Conservation (phyloP, 257 asterid genomes). For the Solanum chilense region DNA sequence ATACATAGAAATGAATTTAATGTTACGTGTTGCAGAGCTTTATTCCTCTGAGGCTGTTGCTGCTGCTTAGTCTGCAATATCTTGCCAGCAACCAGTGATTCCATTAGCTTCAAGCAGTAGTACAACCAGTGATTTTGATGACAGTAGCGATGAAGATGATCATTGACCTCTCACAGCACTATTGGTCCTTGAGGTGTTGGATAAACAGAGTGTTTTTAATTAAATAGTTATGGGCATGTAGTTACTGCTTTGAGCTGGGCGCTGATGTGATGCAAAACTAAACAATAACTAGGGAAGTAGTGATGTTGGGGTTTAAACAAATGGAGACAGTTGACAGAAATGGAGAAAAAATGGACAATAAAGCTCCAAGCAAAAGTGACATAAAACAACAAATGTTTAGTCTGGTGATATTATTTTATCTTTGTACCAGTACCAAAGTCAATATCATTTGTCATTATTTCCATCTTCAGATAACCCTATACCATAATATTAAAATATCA, state of each 20-base stretch:
- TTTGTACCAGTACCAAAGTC: not conserved
- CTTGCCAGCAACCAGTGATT: not conserved
- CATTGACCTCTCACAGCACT: not conserved
- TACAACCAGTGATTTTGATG: not conserved
- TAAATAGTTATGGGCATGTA: not conserved
- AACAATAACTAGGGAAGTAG: not conserved
- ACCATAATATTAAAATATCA: not conserved
- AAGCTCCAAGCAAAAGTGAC: not conserved
- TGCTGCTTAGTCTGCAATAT: not conserved
- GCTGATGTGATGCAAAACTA: not conserved
- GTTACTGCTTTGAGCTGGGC: not conserved
- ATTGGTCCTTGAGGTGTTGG: not conserved
- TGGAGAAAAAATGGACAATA: not conserved
- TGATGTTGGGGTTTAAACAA: not conserved
- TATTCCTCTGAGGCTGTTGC: slow-evolving; percentile 64
- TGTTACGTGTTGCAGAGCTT: slow-evolving; percentile 83
- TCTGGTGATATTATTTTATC: not conserved
- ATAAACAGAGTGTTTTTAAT: not conserved
- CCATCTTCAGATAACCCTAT: not conserved
- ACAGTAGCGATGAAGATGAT: not conserved
- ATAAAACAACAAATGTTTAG: not conserved
- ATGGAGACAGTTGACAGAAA: not conserved
- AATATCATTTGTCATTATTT: not conserved
- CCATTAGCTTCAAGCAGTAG: not conserved
- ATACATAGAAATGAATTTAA: slow-evolving; percentile 80